phyloP scores from a whole-genome alignment of 495 filamentous ascomycete species.

The Paragyromitra xinjiangensis region DNA sequence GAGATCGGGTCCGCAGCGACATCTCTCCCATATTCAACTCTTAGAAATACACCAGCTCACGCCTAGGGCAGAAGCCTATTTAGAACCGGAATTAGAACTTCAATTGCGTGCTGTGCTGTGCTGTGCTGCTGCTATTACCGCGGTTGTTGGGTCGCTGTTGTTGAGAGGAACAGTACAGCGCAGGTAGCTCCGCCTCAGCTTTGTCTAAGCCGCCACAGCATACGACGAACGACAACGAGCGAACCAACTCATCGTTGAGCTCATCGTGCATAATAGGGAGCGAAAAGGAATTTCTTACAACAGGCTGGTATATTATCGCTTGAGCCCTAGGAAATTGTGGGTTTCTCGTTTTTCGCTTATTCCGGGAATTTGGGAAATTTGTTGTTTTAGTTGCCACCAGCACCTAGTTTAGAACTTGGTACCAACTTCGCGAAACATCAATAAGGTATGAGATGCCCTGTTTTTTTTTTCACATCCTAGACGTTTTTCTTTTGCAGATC shows the following conservation, averaged over 20 bases:
- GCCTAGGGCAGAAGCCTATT: conserved; percentile 11
- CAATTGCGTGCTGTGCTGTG: conserved; percentile 46
- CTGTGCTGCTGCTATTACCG: conserved; percentile 31
- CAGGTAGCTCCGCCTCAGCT: conserved; percentile 50
- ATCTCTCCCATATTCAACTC: conserved; percentile 12
- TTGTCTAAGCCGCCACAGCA: conserved; percentile 54
- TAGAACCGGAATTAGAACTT: conserved; percentile 14
- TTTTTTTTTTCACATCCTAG: conserved; percentile 7
- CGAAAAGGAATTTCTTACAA: conserved; percentile 12
- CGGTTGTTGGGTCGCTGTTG: conserved; percentile 31
- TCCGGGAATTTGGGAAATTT: conserved; percentile 22
- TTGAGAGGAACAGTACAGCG: conserved; percentile 17
- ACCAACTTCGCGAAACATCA: conserved; percentile 36
- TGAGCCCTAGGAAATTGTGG: conserved; percentile 15
- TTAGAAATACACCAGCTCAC: not conserved
- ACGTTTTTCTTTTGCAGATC: not conserved
- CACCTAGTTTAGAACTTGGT: conserved; percentile 25
- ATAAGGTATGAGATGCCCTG: conserved; percentile 39
- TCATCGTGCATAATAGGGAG: conserved; percentile 54
- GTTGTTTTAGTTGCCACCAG: conserved; percentile 48
- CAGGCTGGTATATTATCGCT: conserved; percentile 49
- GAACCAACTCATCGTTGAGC: conserved; percentile 54
- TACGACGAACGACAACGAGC: conserved; percentile 24
- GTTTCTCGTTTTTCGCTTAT: conserved; percentile 44
- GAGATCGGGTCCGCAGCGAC: conserved; percentile 22